A percentile compares a stretch with the other conserved stretches of the same genome.
phyloP scores from a whole-genome alignment of 495 filamentous ascomycete genomes.

The Alectoria sarmentosa region DNA sequence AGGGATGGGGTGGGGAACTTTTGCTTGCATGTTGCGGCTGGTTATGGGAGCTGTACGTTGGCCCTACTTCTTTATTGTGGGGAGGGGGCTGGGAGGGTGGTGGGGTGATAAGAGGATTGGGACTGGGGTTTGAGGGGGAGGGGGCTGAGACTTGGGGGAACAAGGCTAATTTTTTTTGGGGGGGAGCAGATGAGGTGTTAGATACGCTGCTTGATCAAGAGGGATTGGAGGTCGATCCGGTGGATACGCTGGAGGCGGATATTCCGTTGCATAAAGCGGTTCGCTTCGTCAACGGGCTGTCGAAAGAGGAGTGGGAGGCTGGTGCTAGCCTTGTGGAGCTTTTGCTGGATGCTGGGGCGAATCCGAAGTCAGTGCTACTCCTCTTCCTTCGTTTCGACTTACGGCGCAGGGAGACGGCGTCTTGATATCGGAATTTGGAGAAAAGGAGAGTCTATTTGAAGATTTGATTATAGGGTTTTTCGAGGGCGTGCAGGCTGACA shows the following conservation, averaged over 20 bases:
- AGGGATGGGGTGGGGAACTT: constrained; percentile 79
- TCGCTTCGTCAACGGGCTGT: constrained; percentile 63
- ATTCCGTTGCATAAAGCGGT: constrained; percentile 88
- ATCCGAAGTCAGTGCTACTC: constrained; percentile 45
- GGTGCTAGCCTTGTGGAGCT: constrained; percentile 50
- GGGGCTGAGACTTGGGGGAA: neutral
- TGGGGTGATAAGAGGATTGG: no score
- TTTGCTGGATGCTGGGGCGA: constrained; percentile 87
- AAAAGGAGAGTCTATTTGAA: no score
- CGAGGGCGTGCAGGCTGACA: no score
- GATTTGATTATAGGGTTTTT: no score
- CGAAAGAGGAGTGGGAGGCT: constrained; percentile 15
- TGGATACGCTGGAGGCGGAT: constrained; percentile 73
- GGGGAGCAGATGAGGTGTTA: constrained; percentile 70
- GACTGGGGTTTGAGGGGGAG: neutral
- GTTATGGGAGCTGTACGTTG: constrained; percentile 73
- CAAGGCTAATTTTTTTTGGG: neutral
- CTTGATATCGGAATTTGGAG: no score
- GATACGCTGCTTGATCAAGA: constrained; percentile 91
- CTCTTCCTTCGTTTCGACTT: neutral
- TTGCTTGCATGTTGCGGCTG: constrained; percentile 82
- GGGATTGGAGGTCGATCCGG: constrained; percentile 87
- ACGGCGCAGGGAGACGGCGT: no score
- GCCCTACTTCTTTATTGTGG: neutral
- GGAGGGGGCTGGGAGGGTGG: neutral